Conservation (phyloP, 768 basidiomycete genomes). For the Tulasnella sp. region DNA sequence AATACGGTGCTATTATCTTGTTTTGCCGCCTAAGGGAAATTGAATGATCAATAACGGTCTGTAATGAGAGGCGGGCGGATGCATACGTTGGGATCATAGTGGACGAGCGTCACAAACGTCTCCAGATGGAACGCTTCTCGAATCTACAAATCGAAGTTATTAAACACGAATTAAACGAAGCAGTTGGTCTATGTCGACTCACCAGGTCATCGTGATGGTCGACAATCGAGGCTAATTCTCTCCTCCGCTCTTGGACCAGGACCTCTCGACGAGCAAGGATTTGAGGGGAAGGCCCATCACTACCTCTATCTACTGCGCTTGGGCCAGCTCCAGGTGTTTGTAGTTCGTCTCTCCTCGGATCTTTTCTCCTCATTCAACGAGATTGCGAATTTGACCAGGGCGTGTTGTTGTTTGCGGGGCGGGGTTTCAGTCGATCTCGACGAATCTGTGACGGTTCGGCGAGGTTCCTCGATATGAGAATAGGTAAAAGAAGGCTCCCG, state of each 20-base stretch:
- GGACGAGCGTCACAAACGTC: slow-evolving; percentile 63
- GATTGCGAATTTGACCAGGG: not conserved
- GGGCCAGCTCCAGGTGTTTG: not conserved
- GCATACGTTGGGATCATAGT: slow-evolving; percentile 65
- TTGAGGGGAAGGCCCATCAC: slow-evolving; percentile 31
- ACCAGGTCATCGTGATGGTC: slow-evolving; percentile 70
- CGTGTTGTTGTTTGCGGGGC: not conserved
- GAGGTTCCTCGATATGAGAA: slow-evolving; percentile 43
- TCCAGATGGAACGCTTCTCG: slow-evolving; percentile 88
- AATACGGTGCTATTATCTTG: slow-evolving; percentile 64
- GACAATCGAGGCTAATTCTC: slow-evolving; percentile 48
- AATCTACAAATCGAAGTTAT: slow-evolving; percentile 40
- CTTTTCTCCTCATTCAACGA: not conserved
- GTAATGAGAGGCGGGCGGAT: not conserved
- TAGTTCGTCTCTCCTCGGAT: not conserved
- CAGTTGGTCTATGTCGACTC: slow-evolving; percentile 30
- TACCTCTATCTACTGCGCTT: slow-evolving; percentile 21
- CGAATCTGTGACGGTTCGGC: slow-evolving; percentile 56
- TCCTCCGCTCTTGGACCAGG: slow-evolving; percentile 53
- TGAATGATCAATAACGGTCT: not conserved
- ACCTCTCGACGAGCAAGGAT: slow-evolving; percentile 31
- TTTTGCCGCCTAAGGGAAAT: slow-evolving; percentile 52
- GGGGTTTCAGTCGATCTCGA: slow-evolving; percentile 46
- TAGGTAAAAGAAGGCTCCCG: not conserved
- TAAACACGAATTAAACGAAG: not conserved